phyloP scores from a whole-genome alignment of 176 grass and related monocot species.

The Thalia dealbata region DNA sequence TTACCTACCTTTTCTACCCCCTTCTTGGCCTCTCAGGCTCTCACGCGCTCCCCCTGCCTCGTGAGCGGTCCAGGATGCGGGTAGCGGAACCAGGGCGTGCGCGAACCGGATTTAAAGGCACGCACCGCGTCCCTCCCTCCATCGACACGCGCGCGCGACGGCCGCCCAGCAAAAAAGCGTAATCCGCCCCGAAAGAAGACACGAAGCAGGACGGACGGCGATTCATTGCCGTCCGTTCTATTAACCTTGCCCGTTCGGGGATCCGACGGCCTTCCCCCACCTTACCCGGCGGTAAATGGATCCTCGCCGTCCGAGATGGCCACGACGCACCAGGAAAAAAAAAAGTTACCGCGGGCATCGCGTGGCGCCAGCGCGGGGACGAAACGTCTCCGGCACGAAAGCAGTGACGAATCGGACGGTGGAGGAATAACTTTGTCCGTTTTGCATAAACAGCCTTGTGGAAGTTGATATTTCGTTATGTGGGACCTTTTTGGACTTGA shows the following conservation, averaged over 20 bases:
- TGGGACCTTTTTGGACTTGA: too few species aligned
- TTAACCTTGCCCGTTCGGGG: not conserved
- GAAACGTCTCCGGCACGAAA: not conserved
- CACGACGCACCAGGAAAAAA: not conserved
- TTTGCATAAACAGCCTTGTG: not conserved
- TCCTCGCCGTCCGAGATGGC: not conserved
- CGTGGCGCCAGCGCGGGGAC: not conserved
- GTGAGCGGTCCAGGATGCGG: not conserved
- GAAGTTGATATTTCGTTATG: too few species aligned
- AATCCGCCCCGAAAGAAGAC: not conserved
- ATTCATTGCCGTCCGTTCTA: not conserved
- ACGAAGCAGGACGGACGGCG: not conserved
- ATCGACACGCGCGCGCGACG: not conserved
- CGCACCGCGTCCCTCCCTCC: not conserved
- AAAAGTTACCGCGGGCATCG: not conserved
- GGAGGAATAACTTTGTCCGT: not conserved
- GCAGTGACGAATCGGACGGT: not conserved
- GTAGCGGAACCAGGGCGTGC: not conserved
- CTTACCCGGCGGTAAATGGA: not conserved
- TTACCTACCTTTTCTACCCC: too few species aligned
- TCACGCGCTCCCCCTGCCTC: too few species aligned
- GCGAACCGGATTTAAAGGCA: not conserved
- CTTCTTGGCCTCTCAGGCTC: too few species aligned
- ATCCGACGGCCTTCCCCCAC: not conserved
- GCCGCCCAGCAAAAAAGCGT: not conserved